Percentiles rank a stretch among this genome's conserved stretches.
Conservation (phyloP, 257 asterid species). For the Przewalskia tangutica region DNA sequence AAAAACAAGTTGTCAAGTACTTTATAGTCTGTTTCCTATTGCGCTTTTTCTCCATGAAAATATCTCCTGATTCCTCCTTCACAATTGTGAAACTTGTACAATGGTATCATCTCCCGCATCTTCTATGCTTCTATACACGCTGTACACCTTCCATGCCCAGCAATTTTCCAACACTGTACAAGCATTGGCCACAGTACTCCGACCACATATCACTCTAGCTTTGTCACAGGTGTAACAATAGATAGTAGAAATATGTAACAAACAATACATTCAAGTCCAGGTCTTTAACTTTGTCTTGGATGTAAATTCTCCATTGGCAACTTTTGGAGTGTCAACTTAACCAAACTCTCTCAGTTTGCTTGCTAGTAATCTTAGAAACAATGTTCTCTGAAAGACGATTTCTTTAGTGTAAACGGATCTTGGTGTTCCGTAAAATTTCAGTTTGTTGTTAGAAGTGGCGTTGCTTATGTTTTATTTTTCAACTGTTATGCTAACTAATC, state of each 20-base stretch:
- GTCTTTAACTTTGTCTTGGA: not conserved
- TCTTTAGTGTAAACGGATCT: not conserved
- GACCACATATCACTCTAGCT: not conserved
- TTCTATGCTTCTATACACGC: not conserved
- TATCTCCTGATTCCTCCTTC: not conserved
- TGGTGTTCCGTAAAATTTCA: not conserved
- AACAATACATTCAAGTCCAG: not conserved
- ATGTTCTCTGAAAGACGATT: not conserved
- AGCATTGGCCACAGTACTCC: not conserved
- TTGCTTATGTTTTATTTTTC: not conserved
- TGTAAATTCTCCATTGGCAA: not conserved
- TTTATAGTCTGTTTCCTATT: not conserved
- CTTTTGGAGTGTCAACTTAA: not conserved
- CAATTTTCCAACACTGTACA: not conserved
- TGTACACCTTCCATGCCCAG: not conserved
- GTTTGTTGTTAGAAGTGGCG: not conserved
- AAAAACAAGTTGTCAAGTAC: not conserved
- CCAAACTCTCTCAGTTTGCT: not conserved
- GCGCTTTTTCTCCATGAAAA: not conserved
- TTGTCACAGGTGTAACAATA: not conserved
- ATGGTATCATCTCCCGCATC: not conserved
- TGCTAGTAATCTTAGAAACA: no score
- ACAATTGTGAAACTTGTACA: not conserved
- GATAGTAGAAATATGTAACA: not conserved
- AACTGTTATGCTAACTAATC: not conserved